Conservation (phyloP, 768 basidiomycete genomes). For the Hortiboletus campestris region DNA sequence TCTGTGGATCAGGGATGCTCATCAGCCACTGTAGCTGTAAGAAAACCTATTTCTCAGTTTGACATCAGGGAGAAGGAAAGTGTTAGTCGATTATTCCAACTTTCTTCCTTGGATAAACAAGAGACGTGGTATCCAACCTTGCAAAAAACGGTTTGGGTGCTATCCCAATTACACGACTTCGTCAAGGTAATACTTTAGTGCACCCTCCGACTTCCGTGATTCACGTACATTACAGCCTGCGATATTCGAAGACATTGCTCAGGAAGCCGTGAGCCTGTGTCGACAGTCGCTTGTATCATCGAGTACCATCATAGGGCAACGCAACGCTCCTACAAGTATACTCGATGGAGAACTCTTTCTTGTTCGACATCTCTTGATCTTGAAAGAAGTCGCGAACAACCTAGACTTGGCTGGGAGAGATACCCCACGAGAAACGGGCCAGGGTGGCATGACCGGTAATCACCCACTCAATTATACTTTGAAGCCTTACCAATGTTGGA, state of each 20-base stretch:
- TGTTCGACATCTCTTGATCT: constrained; percentile 82
- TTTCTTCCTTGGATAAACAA: constrained; percentile 69
- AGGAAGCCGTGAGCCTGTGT: constrained; percentile 85
- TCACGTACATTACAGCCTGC: constrained; percentile 58
- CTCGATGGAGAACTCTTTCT: constrained; percentile 85
- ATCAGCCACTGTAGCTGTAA: constrained; percentile 38
- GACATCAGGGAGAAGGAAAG: constrained; percentile 68
- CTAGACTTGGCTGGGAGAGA: constrained; percentile 61
- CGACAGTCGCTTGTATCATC: constrained; percentile 77
- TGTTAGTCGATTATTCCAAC: constrained; percentile 63
- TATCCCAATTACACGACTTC: constrained; percentile 86
- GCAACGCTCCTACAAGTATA: constrained; percentile 40
- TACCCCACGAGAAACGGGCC: constrained; percentile 40
- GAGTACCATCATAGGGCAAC: constrained; percentile 58
- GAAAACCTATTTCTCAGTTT: constrained; percentile 41
- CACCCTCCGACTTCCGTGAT: neutral
- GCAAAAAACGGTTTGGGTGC: constrained; percentile 85
- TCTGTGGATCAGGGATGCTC: neutral
- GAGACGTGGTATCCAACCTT: constrained; percentile 93
- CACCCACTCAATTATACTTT: neutral
- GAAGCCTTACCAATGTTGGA: constrained; percentile 1
- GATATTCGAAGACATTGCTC: constrained; percentile 95
- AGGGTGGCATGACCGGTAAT: constrained; percentile 59
- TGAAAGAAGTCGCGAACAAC: constrained; percentile 86
- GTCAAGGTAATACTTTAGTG: constrained; percentile 64